These are phyloP conservation scores for Keqinozyma sinolaborantium DNA, from an alignment of 1,139 yeast species.

Conservation along the genomic window DNA sequence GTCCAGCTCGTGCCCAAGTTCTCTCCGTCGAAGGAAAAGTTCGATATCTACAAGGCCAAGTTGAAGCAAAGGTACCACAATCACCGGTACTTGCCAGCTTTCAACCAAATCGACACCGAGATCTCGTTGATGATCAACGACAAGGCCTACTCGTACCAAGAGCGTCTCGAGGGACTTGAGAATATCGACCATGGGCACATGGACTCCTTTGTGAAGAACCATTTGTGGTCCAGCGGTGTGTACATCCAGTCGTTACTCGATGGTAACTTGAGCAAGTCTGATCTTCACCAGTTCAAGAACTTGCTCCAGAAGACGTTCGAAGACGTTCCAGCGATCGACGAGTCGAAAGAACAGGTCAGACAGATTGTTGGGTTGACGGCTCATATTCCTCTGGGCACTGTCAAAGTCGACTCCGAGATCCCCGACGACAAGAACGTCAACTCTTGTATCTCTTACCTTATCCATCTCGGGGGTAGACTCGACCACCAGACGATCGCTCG, in stretches of 20 bases:
- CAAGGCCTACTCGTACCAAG: conserved; percentile 60
- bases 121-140: conserved; percentile 66
- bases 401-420: conserved; percentile 49
- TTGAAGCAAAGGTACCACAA: conserved; percentile 61
- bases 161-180: conserved; percentile 50
- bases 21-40: conserved; percentile 54
- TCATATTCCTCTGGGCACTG: conserved; percentile 44
- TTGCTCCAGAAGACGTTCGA: conserved; percentile 18
- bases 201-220: conserved; percentile 31
- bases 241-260: conserved; percentile 70
- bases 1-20: conserved; percentile 52
- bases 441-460: conserved; percentile 76
- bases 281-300: conserved; percentile 14
- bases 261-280: conserved; percentile 63
- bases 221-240: conserved; percentile 45
- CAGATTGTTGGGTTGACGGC: conserved; percentile 21
- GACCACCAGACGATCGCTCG: conserved; percentile 35
- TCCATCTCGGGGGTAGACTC: conserved; percentile 58
- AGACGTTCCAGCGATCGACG: conserved; percentile 33
- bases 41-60: conserved; percentile 64
- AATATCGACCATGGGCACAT: conserved; percentile 50
- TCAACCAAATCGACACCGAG: conserved; percentile 65
- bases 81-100: conserved; percentile 69
- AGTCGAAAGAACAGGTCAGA: conserved; percentile 29
- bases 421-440: conserved; percentile 74